phyloP scores from a whole-genome alignment of 176 grass and related monocot species.

The Eragrostis curvula region DNA sequence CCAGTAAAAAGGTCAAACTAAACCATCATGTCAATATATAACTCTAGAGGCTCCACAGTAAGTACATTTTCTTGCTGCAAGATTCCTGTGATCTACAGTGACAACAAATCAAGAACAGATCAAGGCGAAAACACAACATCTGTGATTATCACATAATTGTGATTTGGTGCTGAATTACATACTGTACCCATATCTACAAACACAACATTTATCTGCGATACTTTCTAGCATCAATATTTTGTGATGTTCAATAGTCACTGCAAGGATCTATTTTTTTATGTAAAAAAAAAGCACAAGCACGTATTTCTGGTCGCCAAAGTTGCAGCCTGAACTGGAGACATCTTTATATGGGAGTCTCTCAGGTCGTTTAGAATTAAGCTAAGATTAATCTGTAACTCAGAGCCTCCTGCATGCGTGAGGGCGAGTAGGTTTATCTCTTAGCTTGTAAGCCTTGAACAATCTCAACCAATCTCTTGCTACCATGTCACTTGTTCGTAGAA shows the following conservation, averaged over 20 bases:
- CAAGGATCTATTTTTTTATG: neutral
- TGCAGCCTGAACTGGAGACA: constrained; percentile 1
- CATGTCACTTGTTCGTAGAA: too few relatives aligned
- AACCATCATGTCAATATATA: neutral
- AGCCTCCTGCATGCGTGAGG: too few relatives aligned
- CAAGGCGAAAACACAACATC: neutral
- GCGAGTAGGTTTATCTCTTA: too few relatives aligned
- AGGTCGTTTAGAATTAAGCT: too few relatives aligned
- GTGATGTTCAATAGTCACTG: neutral
- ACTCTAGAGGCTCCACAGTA: neutral
- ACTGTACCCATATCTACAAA: neutral
- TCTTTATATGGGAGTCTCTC: too few relatives aligned
- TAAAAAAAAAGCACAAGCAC: neutral
- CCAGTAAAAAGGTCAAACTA: neutral
- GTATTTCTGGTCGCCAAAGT: neutral
- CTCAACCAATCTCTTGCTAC: too few relatives aligned
- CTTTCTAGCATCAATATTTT: neutral
- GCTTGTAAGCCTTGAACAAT: too few relatives aligned
- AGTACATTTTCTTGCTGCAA: neutral
- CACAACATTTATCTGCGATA: neutral
- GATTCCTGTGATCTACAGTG: neutral
- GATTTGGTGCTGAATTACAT: neutral
- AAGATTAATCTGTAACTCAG: too few relatives aligned
- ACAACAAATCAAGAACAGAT: neutral
- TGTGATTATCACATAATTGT: neutral